Evolutionary conservation across 2,329 filamentous ascomycete genomes (phyloP).

Genomic region (Microsporum ferrugineum): DNA sequence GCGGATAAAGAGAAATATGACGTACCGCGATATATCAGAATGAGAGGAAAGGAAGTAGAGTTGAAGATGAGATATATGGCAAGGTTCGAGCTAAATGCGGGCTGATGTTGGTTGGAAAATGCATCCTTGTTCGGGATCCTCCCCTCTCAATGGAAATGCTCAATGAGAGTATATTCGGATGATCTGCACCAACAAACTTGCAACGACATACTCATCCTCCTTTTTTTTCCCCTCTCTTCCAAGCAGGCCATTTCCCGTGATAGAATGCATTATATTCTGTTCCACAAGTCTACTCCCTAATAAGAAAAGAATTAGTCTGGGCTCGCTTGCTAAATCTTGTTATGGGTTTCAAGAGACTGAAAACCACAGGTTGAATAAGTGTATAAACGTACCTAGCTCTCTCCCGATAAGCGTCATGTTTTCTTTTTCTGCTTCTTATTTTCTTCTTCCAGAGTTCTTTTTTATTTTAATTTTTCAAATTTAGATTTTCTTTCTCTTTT

Average conservation of each 20-base stretch:
- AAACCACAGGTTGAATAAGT: background rate
- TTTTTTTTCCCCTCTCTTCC: background rate
- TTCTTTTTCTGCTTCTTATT: background rate
- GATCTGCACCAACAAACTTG: constrained; percentile 2
- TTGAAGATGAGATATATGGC: background rate
- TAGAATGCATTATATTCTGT: background rate
- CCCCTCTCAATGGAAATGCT: background rate
- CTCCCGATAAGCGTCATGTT: constrained; percentile 1
- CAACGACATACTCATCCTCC: background rate
- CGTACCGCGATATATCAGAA: background rate
- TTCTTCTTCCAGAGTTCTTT: background rate
- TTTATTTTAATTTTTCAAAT: background rate
- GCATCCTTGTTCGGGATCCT: background rate
- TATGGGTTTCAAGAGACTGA: background rate
- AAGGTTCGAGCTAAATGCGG: background rate
- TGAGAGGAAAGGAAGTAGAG: background rate
- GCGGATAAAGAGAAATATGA: background rate
- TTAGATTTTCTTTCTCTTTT: background rate
- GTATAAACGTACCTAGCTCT: background rate
- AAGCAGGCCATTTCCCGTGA: background rate
- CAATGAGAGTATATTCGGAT: background rate
- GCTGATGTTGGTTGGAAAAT: constrained; percentile 1
- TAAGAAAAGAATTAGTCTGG: background rate
- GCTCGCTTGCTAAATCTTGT: background rate
- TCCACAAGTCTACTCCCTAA: background rate